Base-by-base conservation (phyloP, 371 early-diverging fungal genomes). In the Mucor irregularis region DNA sequence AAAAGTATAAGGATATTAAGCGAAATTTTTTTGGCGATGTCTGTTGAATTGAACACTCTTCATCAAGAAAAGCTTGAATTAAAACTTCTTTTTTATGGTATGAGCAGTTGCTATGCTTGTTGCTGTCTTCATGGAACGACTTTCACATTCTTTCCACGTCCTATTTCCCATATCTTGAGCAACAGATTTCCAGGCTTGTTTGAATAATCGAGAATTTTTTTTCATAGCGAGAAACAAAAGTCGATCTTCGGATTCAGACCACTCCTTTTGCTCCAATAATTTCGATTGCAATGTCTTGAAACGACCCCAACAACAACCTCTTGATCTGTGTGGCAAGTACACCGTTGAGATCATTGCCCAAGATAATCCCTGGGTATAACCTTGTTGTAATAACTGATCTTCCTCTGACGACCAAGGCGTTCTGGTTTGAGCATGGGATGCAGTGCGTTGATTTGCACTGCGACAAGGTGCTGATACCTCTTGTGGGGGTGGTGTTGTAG, bases 181-280 rank as follows among this genome's bases (percentile, higher is more conserved):
- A 24, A 74, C 71, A 2, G 74, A 45, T 49, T 70, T 74, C 74
- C 74, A 74, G 30, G 68, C 74, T 50, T 70, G 68, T 24, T 70
- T 74, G 39, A 74, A 74, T 21, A 74, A 43, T 6, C 49, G 35
- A 1, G 66, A 52, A 42, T 74, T 59, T 17, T 74, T 74, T 33
- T 68, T 70, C 22, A 74, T 61, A 6, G 71, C 70, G 17, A 65
- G 39, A 28, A 62, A 16, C 17, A 74, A 49, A 7, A 62, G 44
- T 6, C 56, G 65, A 44, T 74, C 70, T 35, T 74, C 71, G 16
- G 51, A 46, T 1, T 68, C 63, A 26, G 60, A 26, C 74, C 74
- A 74, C 39, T 65, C 71, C 29, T 51, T 54, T 38, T 58, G 62
- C 43, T 70, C 68, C 10, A 68, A 40, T 8, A 52, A 60, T 17